Base-by-base conservation (phyloP, 1,139 yeast genomes). In the Candida sp. region DNA sequence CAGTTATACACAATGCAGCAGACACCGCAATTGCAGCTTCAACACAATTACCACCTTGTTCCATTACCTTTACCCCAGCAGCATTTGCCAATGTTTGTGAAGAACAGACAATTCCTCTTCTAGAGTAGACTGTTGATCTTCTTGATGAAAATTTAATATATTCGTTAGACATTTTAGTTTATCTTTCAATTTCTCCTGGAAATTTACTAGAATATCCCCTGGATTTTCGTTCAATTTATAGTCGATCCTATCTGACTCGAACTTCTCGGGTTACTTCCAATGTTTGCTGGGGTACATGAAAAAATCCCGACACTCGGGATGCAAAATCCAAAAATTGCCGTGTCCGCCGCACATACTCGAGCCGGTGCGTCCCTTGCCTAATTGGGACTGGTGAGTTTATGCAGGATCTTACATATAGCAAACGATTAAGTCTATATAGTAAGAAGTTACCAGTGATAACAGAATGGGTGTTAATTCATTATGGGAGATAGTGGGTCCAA, bases 401-500 rank as follows among this genome's bases (percentile, higher is more conserved):
- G 33, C 33, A 30, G 33, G 33, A 30, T 30, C n/a, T n/a, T n/a
- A n/a, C n/a, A n/a, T n/a, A n/a, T n/a, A n/a, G n/a, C n/a, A n/a
- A n/a, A n/a, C n/a, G n/a, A n/a, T n/a, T n/a, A n/a, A n/a, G n/a
- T n/a, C n/a, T n/a, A n/a, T n/a, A n/a, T n/a, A n/a, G n/a, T n/a
- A n/a, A n/a, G n/a, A n/a, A n/a, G n/a, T n/a, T n/a, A n/a, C n/a
- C n/a, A n/a, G n/a, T n/a, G n/a, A n/a, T n/a, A n/a, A n/a, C n/a
- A 39, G n/a, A 15, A 93, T 95, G 99, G 99, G 99, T 68, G 99
- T 95, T 42, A 88, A 88, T 55, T 88, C 95, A 6, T 76, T 95
- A 43, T 95, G 99, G 99, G 91, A 84, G 42, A 83, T 93, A 19
- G 74, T 93, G 4, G 95, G 91, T 4, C 96, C 97, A 0, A 81